Percentiles rank a stretch among this genome's conserved stretches.
Conservation (phyloP, 1,284 basidiomycete species). For the Microstroma glucosiphilum region DNA sequence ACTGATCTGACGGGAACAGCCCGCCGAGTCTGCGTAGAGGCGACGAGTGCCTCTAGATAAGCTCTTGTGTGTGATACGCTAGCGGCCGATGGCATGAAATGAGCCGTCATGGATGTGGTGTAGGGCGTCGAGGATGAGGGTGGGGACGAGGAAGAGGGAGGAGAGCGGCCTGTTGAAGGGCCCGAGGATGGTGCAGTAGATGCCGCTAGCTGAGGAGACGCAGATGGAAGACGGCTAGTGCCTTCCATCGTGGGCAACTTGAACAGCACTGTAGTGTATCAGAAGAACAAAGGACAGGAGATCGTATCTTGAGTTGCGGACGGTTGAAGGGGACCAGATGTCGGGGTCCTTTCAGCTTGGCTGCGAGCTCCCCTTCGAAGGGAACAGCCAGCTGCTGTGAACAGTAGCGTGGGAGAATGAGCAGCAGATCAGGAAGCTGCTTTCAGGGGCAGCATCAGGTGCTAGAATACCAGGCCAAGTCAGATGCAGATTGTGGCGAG, state of each 20-base stretch:
- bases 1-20: neutral
- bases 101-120: neutral
- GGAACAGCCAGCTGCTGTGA: neutral
- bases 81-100: neutral
- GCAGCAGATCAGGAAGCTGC: neutral
- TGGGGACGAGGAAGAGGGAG: neutral
- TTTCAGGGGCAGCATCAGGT: too few species aligned
- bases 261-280: too few species aligned
- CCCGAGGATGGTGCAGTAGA: neutral
- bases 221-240: neutral
- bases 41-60: constrained; percentile 1
- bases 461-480: too few species aligned
- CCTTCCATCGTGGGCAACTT: neutral
- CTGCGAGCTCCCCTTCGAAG: neutral
- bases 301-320: neutral
- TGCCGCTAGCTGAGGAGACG: neutral
- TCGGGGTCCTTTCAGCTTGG: neutral
- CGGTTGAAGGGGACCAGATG: neutral
- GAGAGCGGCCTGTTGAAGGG: neutral
- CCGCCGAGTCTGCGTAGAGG: neutral
- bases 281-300: too few species aligned
- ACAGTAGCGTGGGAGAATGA: neutral
- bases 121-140: neutral
- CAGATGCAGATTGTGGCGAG: neutral
- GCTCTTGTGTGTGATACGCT: neutral